Evolutionary conservation across 129 eudicot species (phyloP), one percentile per base, ranked within the genome.

Genomic region (Mikania micrantha): DNA sequence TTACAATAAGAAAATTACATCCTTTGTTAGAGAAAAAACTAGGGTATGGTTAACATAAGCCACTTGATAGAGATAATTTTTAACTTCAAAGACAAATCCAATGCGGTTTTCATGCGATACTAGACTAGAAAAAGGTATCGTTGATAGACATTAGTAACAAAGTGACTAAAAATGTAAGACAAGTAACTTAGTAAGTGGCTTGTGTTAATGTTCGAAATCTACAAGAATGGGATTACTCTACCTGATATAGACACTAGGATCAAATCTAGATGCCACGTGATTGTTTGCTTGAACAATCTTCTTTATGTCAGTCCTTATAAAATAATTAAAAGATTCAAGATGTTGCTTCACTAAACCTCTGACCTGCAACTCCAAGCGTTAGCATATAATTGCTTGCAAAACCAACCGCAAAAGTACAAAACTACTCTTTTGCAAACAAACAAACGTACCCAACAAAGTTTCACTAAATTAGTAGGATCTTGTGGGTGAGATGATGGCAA

Each of bases 291-390:
- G 73, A 16, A 93, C 91, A 64, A 93, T 88, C 81, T 93, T 86
- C 74, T 86, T 84, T 15, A 93, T 84, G 40, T 74, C 91, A 4
- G 82, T 93, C 64, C 50, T 80, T 17, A 86, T 78, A 69, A 93
- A 93, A 74, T 82, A 88, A 77, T 93, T 88, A 54, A 80, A 93
- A 38, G 98, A 93, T 25, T 88, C 96, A 75, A 93, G 64, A 74
- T 93, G 98, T 53, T 88, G 86, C 70, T 86, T 93, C 79, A 88
- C 98, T 80, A 93, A 75, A 24, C 96, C 98, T 76, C 98, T 80
- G 64, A 86, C 89, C 98, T 91, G 74, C 63, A 80, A 44, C 39
- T 28, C 74, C 69, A 81, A 52, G 35, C 31, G 44, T 59, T 22
- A 52, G 24, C 49, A 60, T 39, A 59, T 59, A 32, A 32, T 25